Base-by-base conservation (phyloP, 139 green algal genomes). In the Desmodesmus armatus region DNA sequence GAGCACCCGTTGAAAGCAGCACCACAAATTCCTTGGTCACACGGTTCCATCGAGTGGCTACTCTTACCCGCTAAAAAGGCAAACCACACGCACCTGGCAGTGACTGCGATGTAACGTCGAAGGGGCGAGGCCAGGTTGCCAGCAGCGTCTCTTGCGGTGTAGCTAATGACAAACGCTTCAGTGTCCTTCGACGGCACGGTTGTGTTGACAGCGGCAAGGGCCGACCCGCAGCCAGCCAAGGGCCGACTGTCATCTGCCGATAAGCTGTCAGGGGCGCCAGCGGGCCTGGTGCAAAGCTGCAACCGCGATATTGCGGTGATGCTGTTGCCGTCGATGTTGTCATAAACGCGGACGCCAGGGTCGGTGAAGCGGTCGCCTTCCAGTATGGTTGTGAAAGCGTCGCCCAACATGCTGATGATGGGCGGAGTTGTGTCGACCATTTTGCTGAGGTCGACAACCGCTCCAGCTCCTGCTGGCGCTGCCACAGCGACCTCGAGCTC, bases 241-340 rank as follows among this genome's bases (percentile, higher is more conserved):
- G 31, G 37, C 27, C 4, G 31, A 13, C 39, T 66, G n/a, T 47
- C 37, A 1, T 5, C 2, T 25, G 73, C 73, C 0, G 9, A 39
- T 6, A 5, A 40, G 55, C 19, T 37, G 31, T 7, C n/a, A 51
- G n/a, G n/a, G n/a, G n/a, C 13, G 31, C 55, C 19, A 11, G 35
- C 43, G 0, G 43, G 41, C 40, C 78, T 49, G 41, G 3, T 43
- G 63, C 78, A 85, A 2, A 77, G 40, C 78, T 76, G 31, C 25
- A 85, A 11, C 5, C 15, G 9, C 4, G 5, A 9, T 4, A 23
- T 13, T 25, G 19, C 25, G 29, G 7, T 23, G 5, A 71, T n/a
- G 17, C 43, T 49, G 43, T 44, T 49, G 43, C 78, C 78, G 41
- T 85, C 63, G 2, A 85, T 66, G 41, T 85, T 85, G 62, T 85